Evolutionary conservation across 2,329 filamentous ascomycete genomes (phyloP).

Genomic region (Talaromyces sp.): DNA sequence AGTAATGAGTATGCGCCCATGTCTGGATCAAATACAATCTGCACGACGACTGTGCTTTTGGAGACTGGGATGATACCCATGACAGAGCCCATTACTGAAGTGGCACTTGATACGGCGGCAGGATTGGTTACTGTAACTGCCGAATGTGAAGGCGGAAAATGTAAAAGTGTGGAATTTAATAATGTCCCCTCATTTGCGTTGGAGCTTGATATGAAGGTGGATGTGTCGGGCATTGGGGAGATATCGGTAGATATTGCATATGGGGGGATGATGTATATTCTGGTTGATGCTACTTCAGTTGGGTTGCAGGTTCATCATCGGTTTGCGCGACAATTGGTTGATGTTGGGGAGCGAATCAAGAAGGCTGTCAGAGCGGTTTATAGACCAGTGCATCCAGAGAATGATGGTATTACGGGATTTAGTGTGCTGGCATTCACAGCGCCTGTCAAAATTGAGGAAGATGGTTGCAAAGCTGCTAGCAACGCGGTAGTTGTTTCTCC

Average conservation of each 20-base stretch:
- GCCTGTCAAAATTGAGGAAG: constrained; percentile 25
- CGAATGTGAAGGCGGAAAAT: constrained; percentile 44
- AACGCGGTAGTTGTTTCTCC: constrained; percentile 48
- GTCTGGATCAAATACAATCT: constrained; percentile 49
- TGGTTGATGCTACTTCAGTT: constrained; percentile 43
- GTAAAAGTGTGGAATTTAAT: constrained; percentile 45
- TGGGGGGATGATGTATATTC: constrained; percentile 47
- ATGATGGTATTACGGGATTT: constrained; percentile 42
- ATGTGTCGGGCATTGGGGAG: constrained; percentile 42
- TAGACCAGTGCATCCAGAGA: constrained; percentile 45
- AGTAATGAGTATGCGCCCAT: constrained; percentile 47
- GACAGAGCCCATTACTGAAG: constrained; percentile 42
- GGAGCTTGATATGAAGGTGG: constrained; percentile 38
- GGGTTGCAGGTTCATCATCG: constrained; percentile 17
- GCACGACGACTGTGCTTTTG: constrained; percentile 44
- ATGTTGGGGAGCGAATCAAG: constrained; percentile 46
- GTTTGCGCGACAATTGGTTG: constrained; percentile 31
- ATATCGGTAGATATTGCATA: constrained; percentile 46
- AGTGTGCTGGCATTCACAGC: constrained; percentile 41
- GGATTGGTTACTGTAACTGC: constrained; percentile 44
- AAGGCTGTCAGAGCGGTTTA: constrained; percentile 34
- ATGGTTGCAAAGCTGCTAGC: constrained; percentile 29
- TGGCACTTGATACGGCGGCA: constrained; percentile 47
- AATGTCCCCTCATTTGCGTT: constrained; percentile 47
- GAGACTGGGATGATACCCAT: constrained; percentile 50